These are phyloP conservation scores for Eutypella sp. DNA, from an alignment of 2,329 filamentous ascomycete species.

Conservation along the genomic window DNA sequence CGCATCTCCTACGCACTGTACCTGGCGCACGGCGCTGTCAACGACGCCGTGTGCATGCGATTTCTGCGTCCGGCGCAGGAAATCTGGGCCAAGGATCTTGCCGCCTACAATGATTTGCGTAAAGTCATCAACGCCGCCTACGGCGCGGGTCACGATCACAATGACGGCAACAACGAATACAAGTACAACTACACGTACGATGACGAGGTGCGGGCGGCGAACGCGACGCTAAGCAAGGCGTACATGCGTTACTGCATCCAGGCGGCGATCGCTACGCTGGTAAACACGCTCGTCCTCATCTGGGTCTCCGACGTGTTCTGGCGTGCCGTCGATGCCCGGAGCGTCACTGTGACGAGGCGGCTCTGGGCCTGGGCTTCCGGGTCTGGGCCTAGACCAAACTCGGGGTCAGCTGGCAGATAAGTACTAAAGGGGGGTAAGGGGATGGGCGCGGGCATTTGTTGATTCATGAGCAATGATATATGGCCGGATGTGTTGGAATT, in stretches of 20 bases:
- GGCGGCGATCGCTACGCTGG: background rate
- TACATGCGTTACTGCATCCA: background rate
- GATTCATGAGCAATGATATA: too few relatives aligned
- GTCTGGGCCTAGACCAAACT: too few relatives aligned
- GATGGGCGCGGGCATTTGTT: too few relatives aligned
- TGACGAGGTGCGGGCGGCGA: too few relatives aligned
- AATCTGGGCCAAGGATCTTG: background rate
- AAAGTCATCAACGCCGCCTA: background rate
- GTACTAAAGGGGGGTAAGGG: too few relatives aligned
- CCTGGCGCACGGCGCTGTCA: conserved; percentile 13
- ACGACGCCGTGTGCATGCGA: conserved; percentile 2
- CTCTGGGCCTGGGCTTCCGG: conserved; percentile 9
- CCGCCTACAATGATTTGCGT: background rate
- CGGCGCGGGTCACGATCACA: background rate
- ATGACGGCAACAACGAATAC: too few relatives aligned
- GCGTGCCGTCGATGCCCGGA: conserved; percentile 12
- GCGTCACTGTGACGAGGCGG: conserved; percentile 12
- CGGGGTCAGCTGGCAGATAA: too few relatives aligned
- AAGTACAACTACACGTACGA: too few relatives aligned
- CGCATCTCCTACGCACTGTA: conserved; percentile 19
- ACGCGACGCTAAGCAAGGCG: background rate
- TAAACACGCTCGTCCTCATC: conserved; percentile 13
- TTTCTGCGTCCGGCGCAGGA: background rate
- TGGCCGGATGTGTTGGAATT: too few relatives aligned
- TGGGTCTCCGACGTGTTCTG: conserved; percentile 19